Evolutionary conservation across 108 stramenopile species (phyloP).

Genomic region (Pseudonitzschia delicatissima): DNA sequence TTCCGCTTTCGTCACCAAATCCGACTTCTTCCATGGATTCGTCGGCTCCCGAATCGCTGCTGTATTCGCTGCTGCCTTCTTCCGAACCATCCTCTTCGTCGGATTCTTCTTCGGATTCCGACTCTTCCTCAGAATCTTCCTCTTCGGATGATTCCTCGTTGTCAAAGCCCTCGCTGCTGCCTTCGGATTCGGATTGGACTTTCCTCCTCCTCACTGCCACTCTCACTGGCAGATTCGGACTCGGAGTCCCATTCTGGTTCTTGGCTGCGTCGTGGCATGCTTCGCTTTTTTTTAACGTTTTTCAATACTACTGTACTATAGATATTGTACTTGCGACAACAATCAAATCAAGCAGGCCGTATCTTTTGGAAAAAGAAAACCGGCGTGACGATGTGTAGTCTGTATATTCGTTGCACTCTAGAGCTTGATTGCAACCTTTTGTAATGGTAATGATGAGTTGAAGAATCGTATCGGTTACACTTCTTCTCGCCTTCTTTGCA

Average conservation of each 20-base stretch:
- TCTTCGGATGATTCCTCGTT: background rate
- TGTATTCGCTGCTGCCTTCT: background rate
- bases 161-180: background rate
- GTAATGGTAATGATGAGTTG: background rate
- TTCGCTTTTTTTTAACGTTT: background rate
- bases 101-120: background rate
- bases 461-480: background rate
- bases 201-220: background rate
- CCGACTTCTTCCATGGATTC: background rate
- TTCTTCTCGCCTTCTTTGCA: no score
- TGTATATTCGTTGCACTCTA: no score
- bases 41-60: background rate
- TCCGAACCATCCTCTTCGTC: background rate
- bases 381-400: no score
- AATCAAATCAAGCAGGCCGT: no score
- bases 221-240: background rate
- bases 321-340: background rate
- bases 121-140: background rate
- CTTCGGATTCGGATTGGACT: background rate
- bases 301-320: background rate
- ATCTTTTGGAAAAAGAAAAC: no score
- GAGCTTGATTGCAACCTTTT: no score
- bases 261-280: background rate
- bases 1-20: background rate
- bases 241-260: conserved; percentile 9